A percentile compares a stretch with the other conserved stretches of the same genome.
These are phyloP conservation scores for Gastrolobium villosum DNA, from an alignment of 306 rosid species.

Conservation along the genomic window DNA sequence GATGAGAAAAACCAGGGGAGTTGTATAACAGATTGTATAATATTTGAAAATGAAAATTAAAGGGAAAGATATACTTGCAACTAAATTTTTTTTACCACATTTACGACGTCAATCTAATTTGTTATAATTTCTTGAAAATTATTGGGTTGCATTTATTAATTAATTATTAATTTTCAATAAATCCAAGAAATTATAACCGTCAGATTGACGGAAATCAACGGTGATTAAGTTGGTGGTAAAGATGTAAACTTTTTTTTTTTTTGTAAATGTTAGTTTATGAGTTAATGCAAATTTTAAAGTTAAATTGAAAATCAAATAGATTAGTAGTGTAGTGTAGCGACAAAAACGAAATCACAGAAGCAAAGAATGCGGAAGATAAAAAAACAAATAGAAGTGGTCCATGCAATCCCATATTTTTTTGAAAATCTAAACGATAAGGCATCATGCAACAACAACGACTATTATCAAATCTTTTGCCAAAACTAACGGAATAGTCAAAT, in stretches of 20 bases:
- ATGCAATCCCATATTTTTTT: constrained; percentile 54
- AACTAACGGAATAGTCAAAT: constrained; percentile 54
- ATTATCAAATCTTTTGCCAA: constrained; percentile 43
- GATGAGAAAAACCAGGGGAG: constrained; percentile 40
- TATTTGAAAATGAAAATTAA: neutral
- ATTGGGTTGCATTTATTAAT: too few species aligned
- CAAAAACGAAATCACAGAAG: constrained; percentile 48
- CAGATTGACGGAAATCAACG: too few species aligned
- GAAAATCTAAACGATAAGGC: constrained; percentile 61
- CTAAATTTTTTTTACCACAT: too few species aligned
- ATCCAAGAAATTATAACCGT: too few species aligned
- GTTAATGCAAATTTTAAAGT: constrained; percentile 2
- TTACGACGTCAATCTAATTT: too few species aligned
- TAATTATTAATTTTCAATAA: too few species aligned
- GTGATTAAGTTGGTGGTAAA: too few species aligned
- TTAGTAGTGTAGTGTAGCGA: constrained; percentile 39
- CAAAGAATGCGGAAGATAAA: constrained; percentile 42
- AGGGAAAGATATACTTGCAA: too few species aligned
- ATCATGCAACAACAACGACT: constrained; percentile 36
- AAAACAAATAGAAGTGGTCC: constrained; percentile 68
- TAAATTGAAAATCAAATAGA: constrained; percentile 49
- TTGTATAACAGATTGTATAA: constrained; percentile 15
- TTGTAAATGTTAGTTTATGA: constrained; percentile 5
- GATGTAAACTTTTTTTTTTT: too few species aligned
- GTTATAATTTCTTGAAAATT: too few species aligned